Evolutionary conservation across 1,284 basidiomycete species (phyloP), one percentile per base, ranked within the genome.

Genomic region (Amylostereum chailletii): DNA sequence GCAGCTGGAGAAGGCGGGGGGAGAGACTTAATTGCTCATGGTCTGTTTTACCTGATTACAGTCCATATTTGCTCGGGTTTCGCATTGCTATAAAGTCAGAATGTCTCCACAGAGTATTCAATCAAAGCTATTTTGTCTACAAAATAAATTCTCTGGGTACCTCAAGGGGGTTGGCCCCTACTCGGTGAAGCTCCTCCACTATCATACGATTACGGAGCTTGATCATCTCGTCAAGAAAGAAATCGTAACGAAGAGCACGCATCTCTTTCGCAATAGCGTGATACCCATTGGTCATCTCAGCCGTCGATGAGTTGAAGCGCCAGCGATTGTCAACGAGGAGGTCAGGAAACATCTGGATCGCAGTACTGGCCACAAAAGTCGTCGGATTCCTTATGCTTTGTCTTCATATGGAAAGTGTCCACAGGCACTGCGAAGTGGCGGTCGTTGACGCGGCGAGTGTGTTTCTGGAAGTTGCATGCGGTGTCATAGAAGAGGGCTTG

Each of bases 1-100:
- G 29, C 81, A 88, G 57, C 60, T 90, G 6, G 76, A 77, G 3
- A 88, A 86, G 65, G 84, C 86, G 41, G 81, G 86, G 45, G 77
- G 78, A 19, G 78, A 79, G 11, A 19, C 19, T 19, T 19, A 19
- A 19, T 19, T 19, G 19, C 19, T 19, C 19, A 19, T 19, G 19
- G 19, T 19, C 19, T 19, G 19, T 19, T 19, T 19, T 19, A 19
- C 19, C 19, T 19, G 19, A 19, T 19, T 19, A 19, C 19, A 19
- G 19, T 19, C 19, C 19, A 19, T 19, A 19, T 19, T 19, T 19
- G 19, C 19, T 19, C 19, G 19, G 19, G 19, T 19, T 19, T 19
- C 19, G 19, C 19, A 19, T 19, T 19, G 19, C 19, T 19, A 19
- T 19, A 19, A 19, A 19, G 19, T 19, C 19, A 19, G 19, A 19